Evolutionary conservation across 1,139 yeast species (phyloP), one percentile per base, ranked within the genome.

Genomic region (Hansenula sp.): DNA sequence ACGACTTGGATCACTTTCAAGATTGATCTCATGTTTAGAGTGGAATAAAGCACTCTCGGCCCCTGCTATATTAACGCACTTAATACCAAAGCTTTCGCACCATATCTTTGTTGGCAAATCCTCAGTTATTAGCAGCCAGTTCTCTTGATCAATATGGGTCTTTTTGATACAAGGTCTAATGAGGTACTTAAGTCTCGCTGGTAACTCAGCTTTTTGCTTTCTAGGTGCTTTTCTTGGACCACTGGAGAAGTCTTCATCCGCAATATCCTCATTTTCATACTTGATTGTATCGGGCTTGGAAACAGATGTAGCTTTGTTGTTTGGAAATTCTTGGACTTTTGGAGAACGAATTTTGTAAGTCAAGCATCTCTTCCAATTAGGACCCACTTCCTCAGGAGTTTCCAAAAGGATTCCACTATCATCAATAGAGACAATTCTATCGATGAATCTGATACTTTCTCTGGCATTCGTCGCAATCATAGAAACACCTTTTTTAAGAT

Each of bases 51-150:
- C 57, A 17, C 71, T 55, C 46, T 77, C 80, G 1, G 79, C 78
- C 50, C 76, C 78, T 45, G 70, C 73, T 14, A 78, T 68, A 46
- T 72, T 73, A 48, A 74, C 54, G 39, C 79, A 73, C 31, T 66
- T 67, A 34, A 79, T 62, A 1, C 79, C 79, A 55, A 66, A 79
- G 45, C 80, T 68, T 34, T 62, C 60, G n/a, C 74, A 69, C 84
- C 85, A 79, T 8, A 73, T 66, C 32, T 65, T 64, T 6, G 79
- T 69, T 6, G 71, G 63, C 1, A 69, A 54, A 46, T 79, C 83
- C 54, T 79, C 85, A 3, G 82, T 71, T 6, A 78, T 68, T 25
- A 78, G 58, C 36, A 61, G 62, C 84, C 84, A 79, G 27, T 66
- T 32, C 19, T 56, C 51, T 34, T 57, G 55, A 40, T 73, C 76